A percentile compares a stretch with the other conserved stretches of the same genome.
Evolutionary conservation across 768 basidiomycete genomes (phyloP).

Genomic region (Suillus clintonianus): DNA sequence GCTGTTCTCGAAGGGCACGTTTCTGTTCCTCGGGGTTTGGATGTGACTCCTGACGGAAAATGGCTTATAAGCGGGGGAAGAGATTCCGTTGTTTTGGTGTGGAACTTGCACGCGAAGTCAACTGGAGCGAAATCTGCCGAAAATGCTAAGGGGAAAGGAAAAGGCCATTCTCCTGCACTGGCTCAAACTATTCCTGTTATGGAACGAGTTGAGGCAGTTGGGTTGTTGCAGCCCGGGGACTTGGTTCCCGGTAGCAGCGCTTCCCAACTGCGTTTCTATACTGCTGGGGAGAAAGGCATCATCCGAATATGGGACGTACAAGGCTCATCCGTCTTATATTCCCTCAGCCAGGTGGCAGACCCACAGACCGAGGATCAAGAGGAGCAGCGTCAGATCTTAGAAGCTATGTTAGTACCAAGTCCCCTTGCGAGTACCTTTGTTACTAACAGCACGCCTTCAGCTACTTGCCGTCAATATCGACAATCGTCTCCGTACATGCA

Average conservation of each 20-base stretch:
- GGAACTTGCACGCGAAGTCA: slow-evolving; percentile 62
- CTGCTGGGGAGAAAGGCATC: slow-evolving; percentile 88
- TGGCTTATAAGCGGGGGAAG: slow-evolving; percentile 91
- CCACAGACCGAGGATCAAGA: slow-evolving; percentile 50
- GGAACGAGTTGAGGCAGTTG: slow-evolving; percentile 87
- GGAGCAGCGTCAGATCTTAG: slow-evolving; percentile 81
- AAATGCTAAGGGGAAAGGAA: slow-evolving; percentile 39
- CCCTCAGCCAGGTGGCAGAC: slow-evolving; percentile 50
- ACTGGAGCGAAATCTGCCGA: slow-evolving; percentile 3
- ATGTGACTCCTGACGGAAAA: slow-evolving; percentile 80
- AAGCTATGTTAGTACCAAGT: slow-evolving; percentile 69
- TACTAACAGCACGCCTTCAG: slow-evolving; percentile 41
- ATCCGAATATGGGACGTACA: slow-evolving; percentile 84
- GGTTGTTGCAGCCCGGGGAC: slow-evolving; percentile 58
- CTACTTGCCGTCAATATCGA: slow-evolving; percentile 63
- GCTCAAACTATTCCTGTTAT: slow-evolving; percentile 80
- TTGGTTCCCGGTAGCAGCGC: slow-evolving; percentile 37
- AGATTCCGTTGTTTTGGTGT: slow-evolving; percentile 90
- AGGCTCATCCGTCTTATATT: slow-evolving; percentile 62
- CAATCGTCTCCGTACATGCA: slow-evolving; percentile 82
- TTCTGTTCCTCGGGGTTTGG: slow-evolving; percentile 90
- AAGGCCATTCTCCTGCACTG: slow-evolving; percentile 59
- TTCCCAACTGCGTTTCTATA: slow-evolving; percentile 68
- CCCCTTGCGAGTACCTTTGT: slow-evolving; percentile 3
- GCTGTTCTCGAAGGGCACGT: slow-evolving; percentile 94